Percentiles rank a stretch among this genome's conserved stretches.
Evolutionary conservation across 495 filamentous ascomycete species (phyloP).

Genomic region (Penicillium samsonianum): DNA sequence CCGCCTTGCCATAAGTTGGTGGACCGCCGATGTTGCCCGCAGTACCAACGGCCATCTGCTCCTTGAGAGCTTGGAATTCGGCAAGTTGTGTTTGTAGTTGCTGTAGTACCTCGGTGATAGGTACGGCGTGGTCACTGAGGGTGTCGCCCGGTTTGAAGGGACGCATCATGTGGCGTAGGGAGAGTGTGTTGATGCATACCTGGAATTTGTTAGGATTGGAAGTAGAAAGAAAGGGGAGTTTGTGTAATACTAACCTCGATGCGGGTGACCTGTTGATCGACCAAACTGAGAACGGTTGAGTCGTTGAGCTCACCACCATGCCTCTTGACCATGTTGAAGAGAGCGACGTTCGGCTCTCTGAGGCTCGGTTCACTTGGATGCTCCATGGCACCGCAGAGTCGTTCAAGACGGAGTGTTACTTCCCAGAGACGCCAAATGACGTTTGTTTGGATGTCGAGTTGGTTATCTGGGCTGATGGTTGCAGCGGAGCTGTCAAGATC

Average conservation of each 20-base stretch:
- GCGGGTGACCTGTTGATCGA: slow-evolving; percentile 90
- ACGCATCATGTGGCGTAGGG: slow-evolving; percentile 63
- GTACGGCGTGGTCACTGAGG: slow-evolving; percentile 52
- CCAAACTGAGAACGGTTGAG: slow-evolving; percentile 76
- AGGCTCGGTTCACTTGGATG: slow-evolving; percentile 56
- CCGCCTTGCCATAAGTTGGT: slow-evolving; percentile 17
- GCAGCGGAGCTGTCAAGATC: slow-evolving; percentile 37
- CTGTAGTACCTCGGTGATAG: slow-evolving; percentile 52
- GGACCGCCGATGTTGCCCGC: slow-evolving; percentile 31
- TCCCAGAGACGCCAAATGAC: slow-evolving; percentile 89
- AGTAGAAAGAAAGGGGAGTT: neutral
- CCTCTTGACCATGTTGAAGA: slow-evolving; percentile 81
- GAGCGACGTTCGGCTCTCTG: slow-evolving; percentile 73
- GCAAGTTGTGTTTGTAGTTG: slow-evolving; percentile 50
- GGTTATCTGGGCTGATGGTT: slow-evolving; percentile 53
- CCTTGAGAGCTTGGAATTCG: slow-evolving; percentile 52
- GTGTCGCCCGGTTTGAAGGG: slow-evolving; percentile 49
- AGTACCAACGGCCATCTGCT: slow-evolving; percentile 42
- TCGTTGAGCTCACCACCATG: slow-evolving; percentile 86
- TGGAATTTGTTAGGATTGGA: slow-evolving; percentile 30
- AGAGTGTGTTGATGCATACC: slow-evolving; percentile 66
- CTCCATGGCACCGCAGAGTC: slow-evolving; percentile 85
- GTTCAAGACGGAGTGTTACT: slow-evolving; percentile 84
- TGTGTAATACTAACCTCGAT: slow-evolving; percentile 73
- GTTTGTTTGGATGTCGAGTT: slow-evolving; percentile 72